Base-by-base conservation (phyloP, 768 basidiomycete genomes). In the Tricholoma matsutake region DNA sequence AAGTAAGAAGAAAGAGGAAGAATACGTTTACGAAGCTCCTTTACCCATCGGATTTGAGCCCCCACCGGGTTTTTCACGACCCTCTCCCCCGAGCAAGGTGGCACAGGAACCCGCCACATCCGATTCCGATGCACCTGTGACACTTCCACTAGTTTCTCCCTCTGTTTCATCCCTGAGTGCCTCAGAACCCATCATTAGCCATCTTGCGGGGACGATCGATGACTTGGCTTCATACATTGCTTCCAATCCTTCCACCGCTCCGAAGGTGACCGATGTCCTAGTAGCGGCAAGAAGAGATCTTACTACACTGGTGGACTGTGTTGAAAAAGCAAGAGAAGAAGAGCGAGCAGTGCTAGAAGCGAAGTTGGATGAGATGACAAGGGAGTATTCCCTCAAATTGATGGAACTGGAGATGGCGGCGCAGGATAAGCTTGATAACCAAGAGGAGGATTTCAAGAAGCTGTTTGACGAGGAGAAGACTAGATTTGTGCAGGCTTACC, bases 11-110 rank as follows among this genome's bases (percentile, higher is more conserved):
- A 60, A 64, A 31, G 57, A 58, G 8, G 64, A 61, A n/a, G 75
- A 76, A 29, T 76, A 76, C 49, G 76, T 89, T 18, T 96, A 96
- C 69, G 74, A 77, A 49, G 82, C 76, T 16, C 88, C 89, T 6
- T 79, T 98, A 22, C 97, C 96, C n/a, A 75, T 99, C 55, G 96
- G 95, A 11, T 93, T 92, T 71, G 95, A 98, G 73, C 93, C 90
- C 9, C 96, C 96, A 34, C 93, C 93, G 22, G 96, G 96, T 18
- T 98, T 86, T 72, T 79, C 82, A 59, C 81, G 86, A 39, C 86
- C 91, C 11, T 65, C 77, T 20, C 80, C 86, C 18, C 75, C 82
- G 31, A 84, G 86, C 69, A 73, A 76, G 37, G 66, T 67, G 60
- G 34, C 61, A 4, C 11, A 54, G 16, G 71, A 71, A 39, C 67